Evolutionary conservation across 2,329 filamentous ascomycete species (phyloP).

Genomic region (Pseudocercospora vitis): DNA sequence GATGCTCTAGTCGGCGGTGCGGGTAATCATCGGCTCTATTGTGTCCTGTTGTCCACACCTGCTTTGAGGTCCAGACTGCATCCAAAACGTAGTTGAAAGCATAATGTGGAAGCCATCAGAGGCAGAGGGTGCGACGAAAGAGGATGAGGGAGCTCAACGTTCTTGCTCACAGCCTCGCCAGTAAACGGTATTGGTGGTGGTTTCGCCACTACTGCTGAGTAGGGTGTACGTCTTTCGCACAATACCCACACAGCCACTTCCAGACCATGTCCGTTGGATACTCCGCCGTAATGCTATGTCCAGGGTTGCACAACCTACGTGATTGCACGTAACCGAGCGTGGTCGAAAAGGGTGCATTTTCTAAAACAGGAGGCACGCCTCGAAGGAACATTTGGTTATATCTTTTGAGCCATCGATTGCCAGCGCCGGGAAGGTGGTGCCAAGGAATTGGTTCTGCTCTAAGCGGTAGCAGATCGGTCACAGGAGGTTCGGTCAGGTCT

Average conservation of each 20-base stretch:
- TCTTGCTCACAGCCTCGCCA: not conserved
- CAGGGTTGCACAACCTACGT: not conserved
- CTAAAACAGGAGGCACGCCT: not conserved
- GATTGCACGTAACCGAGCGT: not conserved
- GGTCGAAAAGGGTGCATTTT: not conserved
- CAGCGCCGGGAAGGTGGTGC: not conserved
- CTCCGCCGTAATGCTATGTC: not conserved
- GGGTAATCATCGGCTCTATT: too few relatives aligned
- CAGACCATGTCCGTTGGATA: not conserved
- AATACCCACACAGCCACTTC: not conserved
- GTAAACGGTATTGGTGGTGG: not conserved
- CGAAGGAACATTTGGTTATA: slow-evolving; percentile 1
- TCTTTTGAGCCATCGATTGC: slow-evolving; percentile 5
- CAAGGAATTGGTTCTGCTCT: not conserved
- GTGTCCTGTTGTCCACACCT: not conserved
- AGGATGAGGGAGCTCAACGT: not conserved
- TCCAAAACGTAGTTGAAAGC: not conserved
- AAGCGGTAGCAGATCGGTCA: not conserved
- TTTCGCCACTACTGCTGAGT: not conserved
- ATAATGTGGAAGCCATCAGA: not conserved
- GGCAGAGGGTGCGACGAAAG: not conserved
- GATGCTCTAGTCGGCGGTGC: too few relatives aligned
- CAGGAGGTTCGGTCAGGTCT: not conserved
- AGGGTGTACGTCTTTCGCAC: not conserved
- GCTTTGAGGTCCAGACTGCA: not conserved